Conservation (phyloP, 2,329 filamentous ascomycete genomes). For the Colletotrichum euphorbiae region DNA sequence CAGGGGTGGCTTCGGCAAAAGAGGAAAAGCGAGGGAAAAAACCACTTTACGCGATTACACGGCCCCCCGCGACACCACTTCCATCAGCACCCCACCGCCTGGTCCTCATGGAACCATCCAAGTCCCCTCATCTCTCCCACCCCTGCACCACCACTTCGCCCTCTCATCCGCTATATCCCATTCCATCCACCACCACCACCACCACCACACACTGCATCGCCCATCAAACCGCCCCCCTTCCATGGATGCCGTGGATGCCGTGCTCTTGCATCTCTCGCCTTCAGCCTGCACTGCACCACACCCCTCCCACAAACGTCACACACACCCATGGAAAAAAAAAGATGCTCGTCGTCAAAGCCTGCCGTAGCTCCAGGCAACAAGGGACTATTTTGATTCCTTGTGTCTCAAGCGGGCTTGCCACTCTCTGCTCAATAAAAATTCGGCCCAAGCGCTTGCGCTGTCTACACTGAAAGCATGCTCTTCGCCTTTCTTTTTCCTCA, state of each 20-base stretch:
- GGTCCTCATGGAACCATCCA: constrained; percentile 24
- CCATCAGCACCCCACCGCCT: constrained; percentile 5
- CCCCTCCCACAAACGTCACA: constrained; percentile 35
- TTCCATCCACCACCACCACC: neutral
- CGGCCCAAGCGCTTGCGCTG: constrained; percentile 34
- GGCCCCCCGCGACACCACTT: constrained; percentile 36
- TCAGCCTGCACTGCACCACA: constrained; percentile 16
- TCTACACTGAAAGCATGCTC: constrained; percentile 37
- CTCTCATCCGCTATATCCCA: constrained; percentile 8
- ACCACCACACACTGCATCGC: constrained; percentile 2
- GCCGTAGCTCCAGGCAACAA: constrained; percentile 41
- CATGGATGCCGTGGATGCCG: constrained; percentile 29
- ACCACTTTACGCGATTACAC: constrained; percentile 54
- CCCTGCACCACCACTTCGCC: constrained; percentile 14
- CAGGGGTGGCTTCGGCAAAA: constrained; percentile 44
- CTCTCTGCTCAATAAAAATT: constrained; percentile 34
- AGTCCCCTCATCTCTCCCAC: constrained; percentile 44
- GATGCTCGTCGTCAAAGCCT: constrained; percentile 36
- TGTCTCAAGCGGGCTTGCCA: constrained; percentile 40
- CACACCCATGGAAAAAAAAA: constrained; percentile 16
- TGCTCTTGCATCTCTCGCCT: constrained; percentile 21
- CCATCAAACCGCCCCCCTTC: constrained; percentile 7
- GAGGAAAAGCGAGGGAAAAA: constrained; percentile 38
- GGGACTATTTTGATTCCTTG: constrained; percentile 41
- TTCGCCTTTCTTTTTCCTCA: constrained; percentile 37